These are phyloP conservation scores for Trichoderma sp. DNA, from an alignment of 2,329 filamentous ascomycete genomes.

Conservation along the genomic window DNA sequence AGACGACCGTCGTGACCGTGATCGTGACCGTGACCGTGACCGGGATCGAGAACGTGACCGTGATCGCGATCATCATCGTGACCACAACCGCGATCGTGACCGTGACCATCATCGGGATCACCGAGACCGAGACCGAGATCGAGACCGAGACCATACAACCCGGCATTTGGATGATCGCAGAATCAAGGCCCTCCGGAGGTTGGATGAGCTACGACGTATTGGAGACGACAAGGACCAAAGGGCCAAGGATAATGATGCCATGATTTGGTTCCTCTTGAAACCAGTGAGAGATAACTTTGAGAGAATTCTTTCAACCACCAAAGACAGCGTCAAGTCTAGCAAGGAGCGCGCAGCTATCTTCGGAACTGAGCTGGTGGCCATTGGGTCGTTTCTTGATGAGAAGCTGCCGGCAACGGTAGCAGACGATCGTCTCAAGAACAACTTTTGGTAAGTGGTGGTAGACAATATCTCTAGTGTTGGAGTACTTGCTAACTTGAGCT, in stretches of 20 bases:
- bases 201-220: slow-evolving; percentile 44
- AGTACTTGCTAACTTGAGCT: slow-evolving; percentile 23
- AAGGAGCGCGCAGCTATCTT: slow-evolving; percentile 60
- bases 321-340: slow-evolving; percentile 59
- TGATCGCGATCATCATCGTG: slow-evolving; percentile 25
- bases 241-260: slow-evolving; percentile 43
- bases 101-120: slow-evolving; percentile 32
- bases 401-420: slow-evolving; percentile 41
- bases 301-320: slow-evolving; percentile 57
- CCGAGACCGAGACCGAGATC: slow-evolving; percentile 32
- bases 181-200: slow-evolving; percentile 39
- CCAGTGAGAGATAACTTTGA: slow-evolving; percentile 60
- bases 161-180: slow-evolving; percentile 40
- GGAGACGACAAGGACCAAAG: slow-evolving; percentile 50
- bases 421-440: slow-evolving; percentile 44
- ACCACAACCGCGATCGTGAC: slow-evolving; percentile 30
- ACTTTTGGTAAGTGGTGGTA: slow-evolving; percentile 45
- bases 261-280: slow-evolving; percentile 51
- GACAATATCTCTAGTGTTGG: background rate
- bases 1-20: background rate
- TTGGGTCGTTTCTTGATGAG: slow-evolving; percentile 60
- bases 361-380: slow-evolving; percentile 57
- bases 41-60: slow-evolving; percentile 22
- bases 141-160: slow-evolving; percentile 32
- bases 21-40: slow-evolving; percentile 21